A percentile compares a stretch with the other conserved stretches of the same genome.
phyloP scores from a whole-genome alignment of 192 early-diverging fungal species.

The Backusella luteola region DNA sequence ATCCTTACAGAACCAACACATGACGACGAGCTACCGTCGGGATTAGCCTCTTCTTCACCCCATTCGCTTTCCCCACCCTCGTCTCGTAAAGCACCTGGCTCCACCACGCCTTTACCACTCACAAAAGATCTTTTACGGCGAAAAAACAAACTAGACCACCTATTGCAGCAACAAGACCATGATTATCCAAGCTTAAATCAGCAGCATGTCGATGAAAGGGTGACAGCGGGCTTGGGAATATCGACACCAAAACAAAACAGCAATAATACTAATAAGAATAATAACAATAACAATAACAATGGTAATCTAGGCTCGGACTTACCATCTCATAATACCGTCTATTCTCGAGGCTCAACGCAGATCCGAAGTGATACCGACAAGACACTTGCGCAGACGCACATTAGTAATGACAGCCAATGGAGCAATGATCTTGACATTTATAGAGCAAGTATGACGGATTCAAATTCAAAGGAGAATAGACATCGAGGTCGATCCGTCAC shows the following conservation, averaged over 20 bases:
- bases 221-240: constrained; percentile 24
- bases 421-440: constrained; percentile 7
- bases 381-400: neutral
- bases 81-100: neutral
- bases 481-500: neutral
- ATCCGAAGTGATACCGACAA: constrained; percentile 7
- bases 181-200: neutral
- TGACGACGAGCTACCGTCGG: neutral
- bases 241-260: neutral
- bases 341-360: neutral
- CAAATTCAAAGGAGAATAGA: neutral
- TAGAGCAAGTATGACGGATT: neutral
- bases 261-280: neutral
- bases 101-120: constrained; percentile 25
- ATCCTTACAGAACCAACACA: neutral
- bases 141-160: constrained; percentile 33
- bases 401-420: constrained; percentile 1
- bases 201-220: constrained; percentile 15
- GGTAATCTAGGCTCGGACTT: neutral
- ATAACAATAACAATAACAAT: neutral
- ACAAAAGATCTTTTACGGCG: constrained; percentile 27
- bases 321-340: neutral
- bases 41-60: neutral
- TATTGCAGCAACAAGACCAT: constrained; percentile 3
- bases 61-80: neutral